Evolutionary conservation across 495 filamentous ascomycete species (phyloP).

Genomic region (Lindgomyces ingoldianus): DNA sequence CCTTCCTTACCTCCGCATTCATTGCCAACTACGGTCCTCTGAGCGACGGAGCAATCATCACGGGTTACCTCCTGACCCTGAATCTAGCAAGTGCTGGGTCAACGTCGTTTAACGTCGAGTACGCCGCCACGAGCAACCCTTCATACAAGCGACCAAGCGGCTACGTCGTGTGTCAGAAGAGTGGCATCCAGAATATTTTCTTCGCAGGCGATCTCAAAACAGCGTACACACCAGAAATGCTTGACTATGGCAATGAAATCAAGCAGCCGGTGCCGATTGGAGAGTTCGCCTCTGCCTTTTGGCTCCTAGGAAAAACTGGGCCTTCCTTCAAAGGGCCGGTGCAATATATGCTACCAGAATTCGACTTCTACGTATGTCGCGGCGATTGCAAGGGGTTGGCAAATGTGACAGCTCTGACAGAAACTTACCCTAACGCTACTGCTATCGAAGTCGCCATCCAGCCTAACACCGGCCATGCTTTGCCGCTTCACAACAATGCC

Average conservation of each 20-base stretch:
- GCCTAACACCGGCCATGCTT: no score
- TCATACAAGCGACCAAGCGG: background rate
- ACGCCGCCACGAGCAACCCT: background rate
- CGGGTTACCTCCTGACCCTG: background rate
- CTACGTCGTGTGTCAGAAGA: background rate
- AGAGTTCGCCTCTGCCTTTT: no score
- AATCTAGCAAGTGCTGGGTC: background rate
- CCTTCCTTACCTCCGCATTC: background rate
- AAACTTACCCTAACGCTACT: no score
- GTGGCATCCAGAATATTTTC: constrained; percentile 1
- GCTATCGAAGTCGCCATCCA: no score
- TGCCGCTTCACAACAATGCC: no score
- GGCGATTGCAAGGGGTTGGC: no score
- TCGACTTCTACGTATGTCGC: no score
- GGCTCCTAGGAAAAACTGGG: no score
- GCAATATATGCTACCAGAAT: no score
- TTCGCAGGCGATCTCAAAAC: background rate
- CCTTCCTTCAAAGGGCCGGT: no score
- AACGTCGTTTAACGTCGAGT: background rate
- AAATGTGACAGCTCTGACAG: no score
- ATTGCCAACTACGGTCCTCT: background rate
- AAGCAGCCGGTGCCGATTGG: no score
- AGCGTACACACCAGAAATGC: background rate
- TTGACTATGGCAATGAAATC: constrained; percentile 4
- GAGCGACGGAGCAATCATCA: background rate